These are phyloP conservation scores for Xerocomus alliaceus DNA, from an alignment of 1,284 basidiomycete genomes.

Conservation along the genomic window DNA sequence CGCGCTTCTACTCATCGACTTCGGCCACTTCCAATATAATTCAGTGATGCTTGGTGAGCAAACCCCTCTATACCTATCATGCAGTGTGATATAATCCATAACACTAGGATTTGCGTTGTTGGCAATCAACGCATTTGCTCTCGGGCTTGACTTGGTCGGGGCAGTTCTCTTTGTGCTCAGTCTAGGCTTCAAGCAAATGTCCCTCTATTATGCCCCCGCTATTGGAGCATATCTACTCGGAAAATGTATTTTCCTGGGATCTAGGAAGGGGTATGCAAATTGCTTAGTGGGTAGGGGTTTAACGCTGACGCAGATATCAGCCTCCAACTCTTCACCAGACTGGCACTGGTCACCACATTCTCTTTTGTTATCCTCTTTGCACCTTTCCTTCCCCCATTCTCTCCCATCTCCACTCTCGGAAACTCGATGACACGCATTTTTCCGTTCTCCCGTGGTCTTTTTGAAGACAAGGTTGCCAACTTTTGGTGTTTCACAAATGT, in stretches of 20 bases:
- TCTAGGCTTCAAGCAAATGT: constrained; percentile 95
- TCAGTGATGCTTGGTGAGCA: constrained; percentile 83
- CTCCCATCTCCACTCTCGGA: constrained; percentile 51
- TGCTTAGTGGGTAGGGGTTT: neutral
- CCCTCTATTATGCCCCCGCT: constrained; percentile 91
- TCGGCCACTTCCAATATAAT: constrained; percentile 94
- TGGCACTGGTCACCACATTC: constrained; percentile 63
- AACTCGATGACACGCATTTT: constrained; percentile 85
- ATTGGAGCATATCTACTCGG: constrained; percentile 84
- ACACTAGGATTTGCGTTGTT: constrained; percentile 71
- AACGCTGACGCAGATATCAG: constrained; percentile 45
- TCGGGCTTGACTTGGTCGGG: constrained; percentile 73
- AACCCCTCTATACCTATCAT: neutral
- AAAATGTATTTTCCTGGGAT: constrained; percentile 79
- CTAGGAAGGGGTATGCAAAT: constrained; percentile 64
- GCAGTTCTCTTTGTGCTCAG: constrained; percentile 84
- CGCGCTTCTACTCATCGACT: constrained; percentile 83
- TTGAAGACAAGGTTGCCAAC: constrained; percentile 97
- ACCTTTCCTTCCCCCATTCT: constrained; percentile 45
- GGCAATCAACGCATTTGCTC: constrained; percentile 72
- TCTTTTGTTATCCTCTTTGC: constrained; percentile 74
- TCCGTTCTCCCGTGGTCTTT: constrained; percentile 87
- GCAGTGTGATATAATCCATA: neutral
- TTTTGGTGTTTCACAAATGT: constrained; percentile 95
- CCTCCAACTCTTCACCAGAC: constrained; percentile 66